A percentile compares a stretch with the other conserved stretches of the same genome.
phyloP scores from a whole-genome alignment of 192 early-diverging fungal species.

The Backusella sp. region DNA sequence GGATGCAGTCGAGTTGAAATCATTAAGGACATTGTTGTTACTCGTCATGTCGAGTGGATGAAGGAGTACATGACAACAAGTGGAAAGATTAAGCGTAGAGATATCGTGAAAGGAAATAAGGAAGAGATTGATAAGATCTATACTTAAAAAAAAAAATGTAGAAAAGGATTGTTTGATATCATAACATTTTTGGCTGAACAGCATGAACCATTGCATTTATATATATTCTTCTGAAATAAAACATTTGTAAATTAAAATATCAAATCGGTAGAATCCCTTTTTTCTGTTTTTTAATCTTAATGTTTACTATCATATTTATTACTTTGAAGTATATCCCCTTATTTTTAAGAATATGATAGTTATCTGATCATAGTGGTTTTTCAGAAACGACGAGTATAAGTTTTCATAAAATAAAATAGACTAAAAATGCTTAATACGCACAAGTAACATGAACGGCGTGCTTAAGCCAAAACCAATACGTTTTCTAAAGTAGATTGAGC shows the following conservation, averaged over 20 bases:
- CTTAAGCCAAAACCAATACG: background rate
- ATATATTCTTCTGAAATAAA: background rate
- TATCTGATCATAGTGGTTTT: background rate
- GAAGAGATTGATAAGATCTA: slow-evolving; percentile 34
- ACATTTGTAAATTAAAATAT: background rate
- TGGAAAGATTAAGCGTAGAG: slow-evolving; percentile 72
- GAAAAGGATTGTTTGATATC: background rate
- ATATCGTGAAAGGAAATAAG: slow-evolving; percentile 27
- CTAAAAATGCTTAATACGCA: background rate
- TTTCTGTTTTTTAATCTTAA: background rate
- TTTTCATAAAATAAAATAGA: background rate
- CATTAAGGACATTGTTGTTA: slow-evolving; percentile 53
- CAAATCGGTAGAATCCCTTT: too few relatives aligned
- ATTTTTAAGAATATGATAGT: background rate
- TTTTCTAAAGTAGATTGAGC: background rate
- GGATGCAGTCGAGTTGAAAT: slow-evolving; percentile 66
- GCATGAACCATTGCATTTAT: background rate
- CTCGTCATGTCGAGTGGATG: slow-evolving; percentile 60
- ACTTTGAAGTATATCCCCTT: too few relatives aligned
- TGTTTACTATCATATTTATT: background rate
- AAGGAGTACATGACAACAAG: slow-evolving; percentile 76
- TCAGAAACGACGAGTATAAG: background rate
- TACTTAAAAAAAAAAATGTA: background rate
- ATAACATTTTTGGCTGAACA: background rate
- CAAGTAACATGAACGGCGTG: background rate